These are phyloP conservation scores for Polygonum maritimum DNA, from an alignment of 148 eudicot genomes.

Conservation along the genomic window DNA sequence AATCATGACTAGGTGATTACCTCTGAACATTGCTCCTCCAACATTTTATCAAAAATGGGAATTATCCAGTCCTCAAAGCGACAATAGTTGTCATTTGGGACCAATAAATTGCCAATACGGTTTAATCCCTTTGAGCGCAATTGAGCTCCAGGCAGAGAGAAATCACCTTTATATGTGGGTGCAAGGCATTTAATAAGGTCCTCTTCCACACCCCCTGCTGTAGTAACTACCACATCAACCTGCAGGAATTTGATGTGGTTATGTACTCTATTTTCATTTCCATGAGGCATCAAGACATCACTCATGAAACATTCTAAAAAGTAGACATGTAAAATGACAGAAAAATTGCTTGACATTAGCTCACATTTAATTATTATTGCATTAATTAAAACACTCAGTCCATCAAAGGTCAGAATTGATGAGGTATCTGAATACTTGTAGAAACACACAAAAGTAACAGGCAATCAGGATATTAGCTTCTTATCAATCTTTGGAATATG, in stretches of 20 bases:
- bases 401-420: neutral
- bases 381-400: neutral
- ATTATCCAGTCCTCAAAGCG: conserved; percentile 97
- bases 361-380: neutral
- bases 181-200: conserved; percentile 95
- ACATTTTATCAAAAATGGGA: conserved; percentile 83
- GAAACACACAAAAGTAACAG: neutral
- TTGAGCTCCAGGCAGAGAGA: conserved; percentile 70
- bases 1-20: conserved; percentile 23
- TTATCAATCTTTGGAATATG: neutral
- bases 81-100: conserved; percentile 92
- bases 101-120: conserved; percentile 90
- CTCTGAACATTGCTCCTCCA: conserved; percentile 73
- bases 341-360: neutral
- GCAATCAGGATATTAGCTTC: neutral
- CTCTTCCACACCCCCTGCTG: conserved; percentile 89
- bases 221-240: conserved; percentile 91
- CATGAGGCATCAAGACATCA: neutral
- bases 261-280: neutral
- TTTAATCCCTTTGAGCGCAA: conserved; percentile 78
- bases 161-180: conserved; percentile 81
- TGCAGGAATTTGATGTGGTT: conserved; percentile 12
- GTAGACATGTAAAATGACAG: neutral
- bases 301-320: neutral
- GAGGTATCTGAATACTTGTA: neutral